Conservation (phyloP, 306 rosid species). For the Pyrus communis region DNA sequence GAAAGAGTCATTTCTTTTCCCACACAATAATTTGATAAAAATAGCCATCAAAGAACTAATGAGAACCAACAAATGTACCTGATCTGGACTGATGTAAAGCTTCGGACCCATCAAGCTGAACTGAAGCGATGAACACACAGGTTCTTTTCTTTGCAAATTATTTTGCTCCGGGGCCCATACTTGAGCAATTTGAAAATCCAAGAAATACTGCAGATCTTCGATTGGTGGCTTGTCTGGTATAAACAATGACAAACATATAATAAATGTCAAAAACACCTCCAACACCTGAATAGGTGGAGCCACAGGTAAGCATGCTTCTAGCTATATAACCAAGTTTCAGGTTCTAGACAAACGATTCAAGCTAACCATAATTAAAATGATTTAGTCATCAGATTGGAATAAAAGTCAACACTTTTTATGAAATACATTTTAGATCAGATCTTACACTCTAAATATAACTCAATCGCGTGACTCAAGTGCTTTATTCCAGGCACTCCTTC, state of each 20-base stretch:
- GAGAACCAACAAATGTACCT: constrained; percentile 43
- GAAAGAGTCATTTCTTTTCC: not conserved
- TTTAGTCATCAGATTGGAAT: not conserved
- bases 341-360: too few species aligned
- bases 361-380: too few species aligned
- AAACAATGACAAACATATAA: constrained; percentile 5
- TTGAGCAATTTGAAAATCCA: constrained; percentile 87
- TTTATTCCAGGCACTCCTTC: constrained; percentile 76
- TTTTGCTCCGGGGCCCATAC: constrained; percentile 92
- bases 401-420: constrained; percentile 1
- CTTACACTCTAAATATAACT: constrained; percentile 88
- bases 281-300: not conserved
- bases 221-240: constrained; percentile 86
- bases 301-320: too few species aligned
- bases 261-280: constrained; percentile 1
- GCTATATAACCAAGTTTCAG: too few species aligned
- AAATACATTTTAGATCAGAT: constrained; percentile 13
- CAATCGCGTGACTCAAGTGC: constrained; percentile 84
- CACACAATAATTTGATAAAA: constrained; percentile 11
- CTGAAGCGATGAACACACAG: constrained; percentile 79
- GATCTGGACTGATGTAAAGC: constrained; percentile 89
- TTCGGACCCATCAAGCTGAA: constrained; percentile 98
- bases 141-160: constrained; percentile 84
- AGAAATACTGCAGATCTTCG: constrained; percentile 89
- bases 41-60: constrained; percentile 3